These are phyloP conservation scores for Penicillium taxi DNA, from an alignment of 495 filamentous ascomycete genomes.

Conservation along the genomic window DNA sequence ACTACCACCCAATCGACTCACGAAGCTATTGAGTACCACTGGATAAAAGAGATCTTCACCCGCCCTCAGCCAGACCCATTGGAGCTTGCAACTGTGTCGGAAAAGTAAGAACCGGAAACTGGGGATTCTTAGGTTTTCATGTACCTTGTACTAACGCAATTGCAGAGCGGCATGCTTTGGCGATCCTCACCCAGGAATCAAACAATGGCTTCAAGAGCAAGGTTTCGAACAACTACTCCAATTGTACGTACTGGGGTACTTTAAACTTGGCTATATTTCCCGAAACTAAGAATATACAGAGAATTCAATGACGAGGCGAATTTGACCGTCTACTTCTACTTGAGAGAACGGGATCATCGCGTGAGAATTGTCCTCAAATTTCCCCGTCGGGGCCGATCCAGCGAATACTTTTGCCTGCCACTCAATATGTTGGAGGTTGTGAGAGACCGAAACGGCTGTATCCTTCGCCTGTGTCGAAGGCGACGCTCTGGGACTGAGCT, in stretches of 20 bases:
- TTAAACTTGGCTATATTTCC: no score
- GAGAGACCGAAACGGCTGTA: conserved; percentile 43
- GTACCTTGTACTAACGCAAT: background rate
- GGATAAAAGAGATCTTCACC: conserved; percentile 45
- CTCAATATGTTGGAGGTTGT: conserved; percentile 47
- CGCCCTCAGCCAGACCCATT: conserved; percentile 30
- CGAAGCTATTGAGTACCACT: conserved; percentile 36
- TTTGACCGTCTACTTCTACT: conserved; percentile 48
- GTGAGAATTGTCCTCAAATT: conserved; percentile 51
- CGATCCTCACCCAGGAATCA: conserved; percentile 29
- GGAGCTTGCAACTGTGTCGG: conserved; percentile 33
- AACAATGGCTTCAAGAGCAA: conserved; percentile 27
- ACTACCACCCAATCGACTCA: conserved; percentile 29
- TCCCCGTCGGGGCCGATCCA: conserved; percentile 24
- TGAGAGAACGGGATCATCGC: conserved; percentile 45
- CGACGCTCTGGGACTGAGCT: conserved; percentile 34
- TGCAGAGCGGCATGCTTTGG: conserved; percentile 44
- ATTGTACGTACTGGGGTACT: conserved; percentile 31
- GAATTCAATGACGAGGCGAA: conserved; percentile 34
- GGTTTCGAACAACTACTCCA: conserved; percentile 37
- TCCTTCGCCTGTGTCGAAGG: conserved; percentile 48
- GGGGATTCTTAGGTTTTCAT: background rate
- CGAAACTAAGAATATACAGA: conserved; percentile 19
- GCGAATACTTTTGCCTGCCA: conserved; percentile 42
- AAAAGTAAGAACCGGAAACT: conserved; percentile 28